Evolutionary conservation across 2,329 filamentous ascomycete species (phyloP).

Genomic region (Pyricularia pennisetigena): DNA sequence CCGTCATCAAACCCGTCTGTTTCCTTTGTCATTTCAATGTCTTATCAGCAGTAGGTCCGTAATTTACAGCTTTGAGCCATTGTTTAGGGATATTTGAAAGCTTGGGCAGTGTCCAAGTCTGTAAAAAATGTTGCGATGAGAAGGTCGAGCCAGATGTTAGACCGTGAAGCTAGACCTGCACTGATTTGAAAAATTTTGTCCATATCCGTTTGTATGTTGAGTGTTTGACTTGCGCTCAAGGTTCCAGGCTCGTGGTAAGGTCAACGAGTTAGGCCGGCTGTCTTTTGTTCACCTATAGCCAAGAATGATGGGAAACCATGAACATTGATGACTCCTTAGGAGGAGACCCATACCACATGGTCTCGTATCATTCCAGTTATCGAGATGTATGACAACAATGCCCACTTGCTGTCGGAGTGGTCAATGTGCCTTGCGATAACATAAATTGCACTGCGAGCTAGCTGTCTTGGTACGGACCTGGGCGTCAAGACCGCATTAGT

Average conservation of each 20-base stretch:
- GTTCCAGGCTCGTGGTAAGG: no score
- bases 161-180: not conserved
- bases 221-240: not conserved
- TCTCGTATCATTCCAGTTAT: not conserved
- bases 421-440: not conserved
- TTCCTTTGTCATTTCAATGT: not conserved
- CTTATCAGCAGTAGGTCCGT: not conserved
- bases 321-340: not conserved
- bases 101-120: not conserved
- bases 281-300: not conserved
- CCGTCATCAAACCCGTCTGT: not conserved
- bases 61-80: not conserved
- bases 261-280: no score
- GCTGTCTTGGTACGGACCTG: not conserved
- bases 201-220: not conserved
- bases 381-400: not conserved
- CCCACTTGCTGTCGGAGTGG: not conserved
- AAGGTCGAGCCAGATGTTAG: not conserved
- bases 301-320: not conserved
- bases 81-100: not conserved
- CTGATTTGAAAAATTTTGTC: not conserved
- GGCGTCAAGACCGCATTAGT: not conserved
- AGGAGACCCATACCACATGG: not conserved
- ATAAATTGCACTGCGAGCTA: not conserved
- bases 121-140: not conserved